Conservation (phyloP, 192 early-diverging fungal species). For the Umbelopsis sp. region DNA sequence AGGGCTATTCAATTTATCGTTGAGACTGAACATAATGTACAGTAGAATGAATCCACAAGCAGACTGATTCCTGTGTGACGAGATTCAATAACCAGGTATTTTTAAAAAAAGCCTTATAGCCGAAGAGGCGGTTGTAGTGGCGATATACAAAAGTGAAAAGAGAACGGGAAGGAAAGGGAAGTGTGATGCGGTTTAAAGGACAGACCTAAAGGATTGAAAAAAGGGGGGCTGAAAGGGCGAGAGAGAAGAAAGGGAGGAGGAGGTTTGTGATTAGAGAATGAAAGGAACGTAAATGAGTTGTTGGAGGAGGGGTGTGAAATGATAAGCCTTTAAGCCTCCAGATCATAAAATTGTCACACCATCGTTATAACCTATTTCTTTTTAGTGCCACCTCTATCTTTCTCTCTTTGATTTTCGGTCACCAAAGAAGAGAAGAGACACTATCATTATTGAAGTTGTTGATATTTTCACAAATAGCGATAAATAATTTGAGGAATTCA, state of each 20-base stretch:
- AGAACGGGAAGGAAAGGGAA: background rate
- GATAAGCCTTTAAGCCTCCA: conserved; percentile 1
- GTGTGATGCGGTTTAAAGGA: too few relatives aligned
- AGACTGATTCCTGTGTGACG: too few relatives aligned
- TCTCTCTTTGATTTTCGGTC: too few relatives aligned
- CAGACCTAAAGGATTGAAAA: background rate
- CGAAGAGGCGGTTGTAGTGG: background rate
- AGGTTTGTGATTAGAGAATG: conserved; percentile 11
- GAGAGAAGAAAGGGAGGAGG: background rate
- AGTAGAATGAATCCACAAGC: background rate
- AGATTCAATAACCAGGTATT: too few relatives aligned
- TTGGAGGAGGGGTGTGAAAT: conserved; percentile 10
- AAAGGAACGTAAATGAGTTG: background rate
- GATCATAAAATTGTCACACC: background rate
- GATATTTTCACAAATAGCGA: too few relatives aligned
- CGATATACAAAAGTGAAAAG: background rate
- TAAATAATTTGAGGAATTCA: too few relatives aligned
- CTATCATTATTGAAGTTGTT: too few relatives aligned
- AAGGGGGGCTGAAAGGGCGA: too few relatives aligned
- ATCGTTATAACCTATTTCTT: background rate
- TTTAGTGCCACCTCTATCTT: too few relatives aligned
- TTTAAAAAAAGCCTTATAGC: too few relatives aligned
- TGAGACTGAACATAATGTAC: conserved; percentile 12
- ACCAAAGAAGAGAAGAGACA: too few relatives aligned
- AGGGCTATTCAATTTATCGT: conserved; percentile 4